Conservation (phyloP, 805 yeast genomes). For the Metschnikowia gruessii region DNA sequence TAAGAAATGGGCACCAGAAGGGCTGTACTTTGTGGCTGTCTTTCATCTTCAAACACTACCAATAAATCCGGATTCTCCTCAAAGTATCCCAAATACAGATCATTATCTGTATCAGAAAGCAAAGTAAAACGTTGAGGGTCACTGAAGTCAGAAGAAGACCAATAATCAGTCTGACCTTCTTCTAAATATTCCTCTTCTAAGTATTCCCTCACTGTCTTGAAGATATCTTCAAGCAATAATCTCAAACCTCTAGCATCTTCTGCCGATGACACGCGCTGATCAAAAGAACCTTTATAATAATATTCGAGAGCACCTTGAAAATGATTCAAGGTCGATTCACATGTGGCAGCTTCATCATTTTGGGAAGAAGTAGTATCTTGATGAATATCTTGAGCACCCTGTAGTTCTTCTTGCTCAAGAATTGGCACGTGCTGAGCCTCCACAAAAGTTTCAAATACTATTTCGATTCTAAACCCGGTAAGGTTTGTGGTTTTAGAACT, state of each 20-base stretch:
- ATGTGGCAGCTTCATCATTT: not conserved
- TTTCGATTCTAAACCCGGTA: too few relatives aligned
- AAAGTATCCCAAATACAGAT: not conserved
- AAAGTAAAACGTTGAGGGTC: slow-evolving; percentile 1
- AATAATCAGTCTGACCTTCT: not conserved
- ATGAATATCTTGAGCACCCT: not conserved
- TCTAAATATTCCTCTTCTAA: not conserved
- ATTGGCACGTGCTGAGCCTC: too few relatives aligned
- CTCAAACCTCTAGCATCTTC: not conserved
- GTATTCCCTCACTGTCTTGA: not conserved
- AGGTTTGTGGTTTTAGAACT: too few relatives aligned
- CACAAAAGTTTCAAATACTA: too few relatives aligned
- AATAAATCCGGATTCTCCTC: not conserved
- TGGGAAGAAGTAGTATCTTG: not conserved
- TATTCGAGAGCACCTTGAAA: not conserved
- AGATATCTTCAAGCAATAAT: not conserved
- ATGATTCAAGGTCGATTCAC: not conserved
- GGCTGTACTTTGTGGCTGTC: too few relatives aligned
- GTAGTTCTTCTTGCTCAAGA: not conserved
- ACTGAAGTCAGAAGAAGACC: not conserved
- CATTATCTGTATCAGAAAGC: not conserved
- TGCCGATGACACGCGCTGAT: not conserved
- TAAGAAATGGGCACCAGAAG: too few relatives aligned
- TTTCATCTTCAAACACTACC: too few relatives aligned
- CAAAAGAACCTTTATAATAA: not conserved